Percentiles rank a stretch among this genome's conserved stretches.
These are phyloP conservation scores for Ananas comosus DNA, from an alignment of 176 grass and related monocot genomes.

Conservation along the genomic window DNA sequence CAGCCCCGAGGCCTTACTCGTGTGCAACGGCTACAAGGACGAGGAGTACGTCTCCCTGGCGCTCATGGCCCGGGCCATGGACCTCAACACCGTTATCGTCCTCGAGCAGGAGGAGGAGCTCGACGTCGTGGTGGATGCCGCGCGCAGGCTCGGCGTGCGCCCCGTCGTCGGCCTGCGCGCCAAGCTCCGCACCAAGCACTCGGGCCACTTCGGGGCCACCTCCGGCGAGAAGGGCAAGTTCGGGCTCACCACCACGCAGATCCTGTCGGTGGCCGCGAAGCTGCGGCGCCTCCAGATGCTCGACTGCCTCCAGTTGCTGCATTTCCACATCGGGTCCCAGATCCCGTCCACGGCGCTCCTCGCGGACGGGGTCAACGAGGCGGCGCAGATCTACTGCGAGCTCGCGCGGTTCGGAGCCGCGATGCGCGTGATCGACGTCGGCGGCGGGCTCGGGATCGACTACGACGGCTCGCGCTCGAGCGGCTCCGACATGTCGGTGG, in stretches of 20 bases:
- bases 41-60: constrained; percentile 14
- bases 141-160: constrained; percentile 2
- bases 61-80: constrained; percentile 1
- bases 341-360: constrained; percentile 12
- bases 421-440: constrained; percentile 19
- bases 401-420: constrained; percentile 7
- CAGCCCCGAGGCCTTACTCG: constrained; percentile 10
- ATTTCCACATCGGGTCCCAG: constrained; percentile 22
- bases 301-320: constrained; percentile 18
- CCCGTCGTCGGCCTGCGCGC: constrained; percentile 14
- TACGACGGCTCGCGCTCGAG: constrained; percentile 12
- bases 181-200: constrained; percentile 21
- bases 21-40: constrained; percentile 24
- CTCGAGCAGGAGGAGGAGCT: constrained; percentile 23
- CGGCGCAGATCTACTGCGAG: constrained; percentile 16
- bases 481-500: constrained; percentile 10
- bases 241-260: constrained; percentile 16
- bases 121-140: constrained; percentile 1
- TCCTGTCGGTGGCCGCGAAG: constrained; percentile 8
- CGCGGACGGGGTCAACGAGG: constrained; percentile 13
- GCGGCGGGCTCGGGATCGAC: constrained; percentile 16
- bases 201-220: constrained; percentile 19
- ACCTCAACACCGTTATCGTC: constrained; percentile 10
- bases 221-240: constrained; percentile 21
- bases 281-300: constrained; percentile 9